A percentile compares a stretch with the other conserved stretches of the same genome.
phyloP scores from a whole-genome alignment of 768 basidiomycete genomes.

The Mycena metata region DNA sequence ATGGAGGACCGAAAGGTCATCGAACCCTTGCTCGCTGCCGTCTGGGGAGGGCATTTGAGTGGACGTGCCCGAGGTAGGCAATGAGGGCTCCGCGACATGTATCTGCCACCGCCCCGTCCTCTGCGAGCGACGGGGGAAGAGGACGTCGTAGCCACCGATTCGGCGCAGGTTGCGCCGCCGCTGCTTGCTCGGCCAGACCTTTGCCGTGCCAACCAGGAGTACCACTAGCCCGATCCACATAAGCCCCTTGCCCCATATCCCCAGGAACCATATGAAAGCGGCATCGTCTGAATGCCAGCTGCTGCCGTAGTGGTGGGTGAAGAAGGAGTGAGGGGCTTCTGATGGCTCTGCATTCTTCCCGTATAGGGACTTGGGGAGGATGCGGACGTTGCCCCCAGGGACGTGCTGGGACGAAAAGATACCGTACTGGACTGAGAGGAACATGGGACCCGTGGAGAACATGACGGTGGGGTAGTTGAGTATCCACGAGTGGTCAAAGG shows the following conservation, averaged over 20 bases:
- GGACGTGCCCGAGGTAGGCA: conserved; percentile 61
- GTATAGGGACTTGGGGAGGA: conserved; percentile 96
- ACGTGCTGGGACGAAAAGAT: conserved; percentile 79
- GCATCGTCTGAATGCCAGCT: conserved; percentile 99
- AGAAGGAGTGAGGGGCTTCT: conserved; percentile 93
- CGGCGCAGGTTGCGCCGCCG: conserved; percentile 71
- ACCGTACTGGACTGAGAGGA: conserved; percentile 94
- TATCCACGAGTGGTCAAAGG: conserved; percentile 94
- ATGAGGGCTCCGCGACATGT: conserved; percentile 71
- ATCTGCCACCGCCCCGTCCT: conserved; percentile 82
- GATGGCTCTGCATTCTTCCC: conserved; percentile 92
- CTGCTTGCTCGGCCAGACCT: conserved; percentile 68
- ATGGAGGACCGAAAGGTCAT: conserved; percentile 71
- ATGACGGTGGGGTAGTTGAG: conserved; percentile 99
- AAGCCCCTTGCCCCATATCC: conserved; percentile 86
- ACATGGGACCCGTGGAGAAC: conserved; percentile 99
- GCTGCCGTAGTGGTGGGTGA: conserved; percentile 97
- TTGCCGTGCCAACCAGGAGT: conserved; percentile 76
- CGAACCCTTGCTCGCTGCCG: conserved; percentile 55
- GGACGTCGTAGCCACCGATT: conserved; percentile 82
- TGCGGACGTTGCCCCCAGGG: conserved; percentile 81
- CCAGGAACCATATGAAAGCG: conserved; percentile 95
- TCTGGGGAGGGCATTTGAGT: conserved; percentile 60
- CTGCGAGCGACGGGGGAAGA: conserved; percentile 80
- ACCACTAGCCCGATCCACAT: conserved; percentile 88